Conservation (phyloP, 768 basidiomycete species). For the Leccinum longicurvipes region DNA sequence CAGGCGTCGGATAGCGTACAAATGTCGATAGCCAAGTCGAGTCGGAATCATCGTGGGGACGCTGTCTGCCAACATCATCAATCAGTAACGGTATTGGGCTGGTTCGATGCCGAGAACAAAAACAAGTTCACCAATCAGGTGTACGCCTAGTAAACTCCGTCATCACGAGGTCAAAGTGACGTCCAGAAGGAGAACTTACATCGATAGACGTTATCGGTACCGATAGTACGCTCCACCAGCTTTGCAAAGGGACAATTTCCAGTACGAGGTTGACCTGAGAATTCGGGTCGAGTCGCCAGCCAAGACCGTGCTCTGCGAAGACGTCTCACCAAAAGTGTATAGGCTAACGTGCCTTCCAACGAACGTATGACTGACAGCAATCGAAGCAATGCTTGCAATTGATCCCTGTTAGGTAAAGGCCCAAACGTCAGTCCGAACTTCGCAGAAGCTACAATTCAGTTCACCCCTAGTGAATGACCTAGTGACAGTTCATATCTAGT, state of each 20-base stretch:
- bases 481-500: neutral
- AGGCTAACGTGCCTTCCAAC: constrained; percentile 25
- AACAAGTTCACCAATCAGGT: constrained; percentile 37
- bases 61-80: constrained; percentile 36
- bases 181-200: constrained; percentile 23
- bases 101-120: neutral
- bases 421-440: constrained; percentile 1
- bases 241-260: constrained; percentile 41
- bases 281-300: neutral
- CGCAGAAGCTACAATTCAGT: constrained; percentile 1
- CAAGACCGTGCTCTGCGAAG: neutral
- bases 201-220: constrained; percentile 39
- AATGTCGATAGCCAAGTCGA: constrained; percentile 46
- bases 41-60: constrained; percentile 50
- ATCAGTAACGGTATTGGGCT: neutral
- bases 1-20: constrained; percentile 22
- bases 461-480: constrained; percentile 42
- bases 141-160: constrained; percentile 34
- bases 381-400: constrained; percentile 37
- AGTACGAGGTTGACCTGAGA: constrained; percentile 47
- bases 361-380: constrained; percentile 32
- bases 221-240: constrained; percentile 38
- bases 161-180: neutral
- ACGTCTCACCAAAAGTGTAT: constrained; percentile 44
- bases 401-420: constrained; percentile 29